phyloP scores from a whole-genome alignment of 805 yeast species.

The Suhomyces kilbournensis region DNA sequence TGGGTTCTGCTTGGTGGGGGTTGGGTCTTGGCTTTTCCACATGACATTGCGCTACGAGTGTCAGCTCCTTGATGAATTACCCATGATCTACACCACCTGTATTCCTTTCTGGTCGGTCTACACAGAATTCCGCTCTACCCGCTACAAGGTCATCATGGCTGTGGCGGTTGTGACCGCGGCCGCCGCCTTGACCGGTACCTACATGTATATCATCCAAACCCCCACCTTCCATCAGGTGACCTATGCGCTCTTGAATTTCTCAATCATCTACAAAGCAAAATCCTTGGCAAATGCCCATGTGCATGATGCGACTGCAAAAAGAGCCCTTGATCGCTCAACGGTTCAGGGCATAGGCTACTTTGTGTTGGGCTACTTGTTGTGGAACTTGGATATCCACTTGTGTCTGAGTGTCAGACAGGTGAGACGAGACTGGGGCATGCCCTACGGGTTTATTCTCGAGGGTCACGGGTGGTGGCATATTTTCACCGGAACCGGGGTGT shows the following conservation, averaged over 20 bases:
- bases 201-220: constrained; percentile 61
- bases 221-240: constrained; percentile 89
- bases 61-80: constrained; percentile 91
- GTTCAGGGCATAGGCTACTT: constrained; percentile 60
- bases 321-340: constrained; percentile 55
- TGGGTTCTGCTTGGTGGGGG: constrained; percentile 86
- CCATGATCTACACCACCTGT: constrained; percentile 98
- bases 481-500: constrained; percentile 82
- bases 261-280: constrained; percentile 62
- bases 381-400: constrained; percentile 86
- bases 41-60: constrained; percentile 90
- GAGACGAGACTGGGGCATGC: constrained; percentile 71
- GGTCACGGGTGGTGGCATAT: constrained; percentile 99
- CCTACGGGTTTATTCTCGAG: constrained; percentile 81
- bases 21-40: constrained; percentile 94
- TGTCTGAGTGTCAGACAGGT: constrained; percentile 57
- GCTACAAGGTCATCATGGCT: constrained; percentile 45
- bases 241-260: constrained; percentile 74
- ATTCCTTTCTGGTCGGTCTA: constrained; percentile 87
- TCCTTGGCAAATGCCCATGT: constrained; percentile 52
- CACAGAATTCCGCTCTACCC: constrained; percentile 49
- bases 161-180: constrained; percentile 52
- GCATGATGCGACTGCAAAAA: constrained; percentile 43
- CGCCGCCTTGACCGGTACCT: constrained; percentile 61
- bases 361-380: constrained; percentile 70